A percentile compares a stretch with the other conserved stretches of the same genome.
These are phyloP conservation scores for Gossypium longicalyx DNA, from an alignment of 345 rosid species.

Conservation along the genomic window DNA sequence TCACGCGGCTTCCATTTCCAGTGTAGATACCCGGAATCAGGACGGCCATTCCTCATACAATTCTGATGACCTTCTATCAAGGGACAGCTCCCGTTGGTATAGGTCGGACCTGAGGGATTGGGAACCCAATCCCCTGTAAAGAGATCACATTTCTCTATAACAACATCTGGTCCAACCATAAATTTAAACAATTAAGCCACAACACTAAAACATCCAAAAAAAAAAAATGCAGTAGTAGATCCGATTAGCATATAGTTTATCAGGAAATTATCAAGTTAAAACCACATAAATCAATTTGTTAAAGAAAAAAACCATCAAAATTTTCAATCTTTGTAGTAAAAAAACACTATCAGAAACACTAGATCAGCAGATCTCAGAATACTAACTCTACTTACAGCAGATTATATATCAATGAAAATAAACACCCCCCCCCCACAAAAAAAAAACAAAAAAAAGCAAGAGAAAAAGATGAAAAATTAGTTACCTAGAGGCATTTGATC, in stretches of 20 bases:
- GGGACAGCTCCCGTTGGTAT: constrained; percentile 64
- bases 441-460: too few relatives aligned
- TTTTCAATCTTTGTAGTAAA: constrained; percentile 1
- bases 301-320: constrained; percentile 5
- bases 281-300: neutral
- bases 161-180: constrained; percentile 20
- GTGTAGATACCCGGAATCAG: constrained; percentile 68
- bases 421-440: neutral
- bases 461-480: neutral
- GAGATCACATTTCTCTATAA: constrained; percentile 63
- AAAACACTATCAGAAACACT: neutral
- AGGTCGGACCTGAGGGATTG: constrained; percentile 63
- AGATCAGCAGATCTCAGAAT: constrained; percentile 27
- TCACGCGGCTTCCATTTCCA: constrained; percentile 88
- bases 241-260: too few relatives aligned
- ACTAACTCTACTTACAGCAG: neutral
- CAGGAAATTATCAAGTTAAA: neutral
- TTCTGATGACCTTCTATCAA: constrained; percentile 82
- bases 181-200: neutral
- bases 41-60: constrained; percentile 86
- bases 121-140: constrained; percentile 83
- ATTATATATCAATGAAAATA: neutral
- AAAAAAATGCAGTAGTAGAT: too few relatives aligned
- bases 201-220: constrained; percentile 7
- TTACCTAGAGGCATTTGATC: constrained; percentile 55